phyloP scores from a whole-genome alignment of 2,329 filamentous ascomycete genomes.

The Stagonosporopsis vannaccii region DNA sequence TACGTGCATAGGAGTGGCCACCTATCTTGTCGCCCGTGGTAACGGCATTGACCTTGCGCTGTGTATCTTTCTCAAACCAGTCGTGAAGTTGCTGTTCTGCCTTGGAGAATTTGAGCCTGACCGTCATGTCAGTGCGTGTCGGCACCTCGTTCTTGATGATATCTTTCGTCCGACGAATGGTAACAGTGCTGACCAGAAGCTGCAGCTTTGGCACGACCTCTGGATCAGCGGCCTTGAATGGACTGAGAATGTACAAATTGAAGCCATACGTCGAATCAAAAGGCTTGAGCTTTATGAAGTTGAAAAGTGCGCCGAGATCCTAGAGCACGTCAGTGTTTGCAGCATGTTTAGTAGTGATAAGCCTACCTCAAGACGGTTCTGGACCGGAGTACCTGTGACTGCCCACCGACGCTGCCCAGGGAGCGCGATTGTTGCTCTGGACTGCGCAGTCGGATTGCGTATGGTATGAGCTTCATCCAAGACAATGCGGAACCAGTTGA shows the following conservation, averaged over 20 bases:
- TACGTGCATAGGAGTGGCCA: slow-evolving; percentile 91
- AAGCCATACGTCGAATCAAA: slow-evolving; percentile 83
- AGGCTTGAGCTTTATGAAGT: slow-evolving; percentile 82
- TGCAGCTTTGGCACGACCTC: slow-evolving; percentile 85
- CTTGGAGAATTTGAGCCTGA: slow-evolving; percentile 76
- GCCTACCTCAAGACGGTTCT: slow-evolving; percentile 75
- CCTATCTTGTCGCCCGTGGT: slow-evolving; percentile 70
- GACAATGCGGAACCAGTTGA: slow-evolving; percentile 93
- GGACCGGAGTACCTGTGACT: slow-evolving; percentile 94
- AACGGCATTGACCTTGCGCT: slow-evolving; percentile 80
- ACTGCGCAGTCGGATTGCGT: slow-evolving; percentile 83
- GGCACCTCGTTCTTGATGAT: slow-evolving; percentile 72
- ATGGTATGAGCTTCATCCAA: slow-evolving; percentile 96
- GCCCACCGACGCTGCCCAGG: slow-evolving; percentile 88
- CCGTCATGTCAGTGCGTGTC: slow-evolving; percentile 72
- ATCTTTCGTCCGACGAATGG: slow-evolving; percentile 88
- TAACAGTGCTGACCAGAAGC: slow-evolving; percentile 92
- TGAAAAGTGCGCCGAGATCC: slow-evolving; percentile 85
- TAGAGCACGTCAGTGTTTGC: slow-evolving; percentile 9
- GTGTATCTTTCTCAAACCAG: slow-evolving; percentile 81
- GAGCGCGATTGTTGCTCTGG: slow-evolving; percentile 82
- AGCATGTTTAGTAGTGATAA: slow-evolving; percentile 44
- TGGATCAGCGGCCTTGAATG: slow-evolving; percentile 86
- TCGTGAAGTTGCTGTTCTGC: slow-evolving; percentile 82
- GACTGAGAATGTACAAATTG: slow-evolving; percentile 77